phyloP scores from a whole-genome alignment of 2,329 filamentous ascomycete species.

The Colletotrichum scovillei region DNA sequence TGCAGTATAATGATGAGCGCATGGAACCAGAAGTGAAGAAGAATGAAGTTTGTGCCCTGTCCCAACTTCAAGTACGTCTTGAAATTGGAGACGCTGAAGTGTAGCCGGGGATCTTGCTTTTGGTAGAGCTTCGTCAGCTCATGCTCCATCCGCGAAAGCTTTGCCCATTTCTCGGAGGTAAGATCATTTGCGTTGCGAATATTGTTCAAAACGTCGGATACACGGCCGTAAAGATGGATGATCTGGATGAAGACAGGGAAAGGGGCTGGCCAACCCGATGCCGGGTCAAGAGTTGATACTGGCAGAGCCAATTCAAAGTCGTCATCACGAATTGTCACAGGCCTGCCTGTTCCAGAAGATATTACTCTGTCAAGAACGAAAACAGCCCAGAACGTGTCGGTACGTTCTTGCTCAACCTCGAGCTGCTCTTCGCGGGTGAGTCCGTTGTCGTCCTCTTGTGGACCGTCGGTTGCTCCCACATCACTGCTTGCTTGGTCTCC shows the following conservation, averaged over 20 bases:
- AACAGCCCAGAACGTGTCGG: conserved; percentile 91
- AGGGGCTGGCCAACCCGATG: conserved; percentile 78
- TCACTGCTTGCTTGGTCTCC: conserved; percentile 51
- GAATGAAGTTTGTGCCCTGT: conserved; percentile 87
- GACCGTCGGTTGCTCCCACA: conserved; percentile 41
- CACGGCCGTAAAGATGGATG: conserved; percentile 85
- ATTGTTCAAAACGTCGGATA: conserved; percentile 86
- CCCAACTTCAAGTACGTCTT: conserved; percentile 84
- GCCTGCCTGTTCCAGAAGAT: conserved; percentile 85
- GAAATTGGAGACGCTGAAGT: conserved; percentile 89
- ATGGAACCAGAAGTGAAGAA: conserved; percentile 91
- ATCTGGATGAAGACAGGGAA: conserved; percentile 86
- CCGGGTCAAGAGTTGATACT: conserved; percentile 58
- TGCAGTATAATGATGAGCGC: conserved; percentile 87
- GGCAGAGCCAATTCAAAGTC: conserved; percentile 85
- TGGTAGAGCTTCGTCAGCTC: conserved; percentile 81
- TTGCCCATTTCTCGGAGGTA: conserved; percentile 77
- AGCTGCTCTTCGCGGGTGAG: conserved; percentile 64
- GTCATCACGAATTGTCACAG: conserved; percentile 84
- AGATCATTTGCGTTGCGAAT: conserved; percentile 80
- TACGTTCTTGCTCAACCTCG: conserved; percentile 81
- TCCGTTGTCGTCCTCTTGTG: conserved; percentile 53
- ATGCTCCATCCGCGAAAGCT: conserved; percentile 81
- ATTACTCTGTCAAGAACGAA: conserved; percentile 90
- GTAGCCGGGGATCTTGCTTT: conserved; percentile 77